Base-by-base conservation (phyloP, 2,329 filamentous ascomycete species). In the Epichloe elymi region DNA sequence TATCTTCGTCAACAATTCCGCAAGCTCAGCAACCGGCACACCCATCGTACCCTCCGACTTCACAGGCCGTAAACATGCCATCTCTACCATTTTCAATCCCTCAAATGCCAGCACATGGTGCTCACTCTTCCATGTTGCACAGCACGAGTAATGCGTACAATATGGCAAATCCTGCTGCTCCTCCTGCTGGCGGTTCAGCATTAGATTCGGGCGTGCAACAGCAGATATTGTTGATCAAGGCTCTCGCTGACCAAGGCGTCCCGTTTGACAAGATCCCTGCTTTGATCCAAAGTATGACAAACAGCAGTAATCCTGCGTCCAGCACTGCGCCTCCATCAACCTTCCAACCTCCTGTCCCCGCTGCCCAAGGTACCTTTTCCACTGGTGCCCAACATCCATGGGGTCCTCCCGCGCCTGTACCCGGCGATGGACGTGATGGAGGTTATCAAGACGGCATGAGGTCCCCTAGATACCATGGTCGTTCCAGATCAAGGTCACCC, bases 401-500 rank as follows among this genome's bases (percentile, higher is more conserved):
- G 66, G 61, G 57, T 41, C 60, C 57, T 33, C 54, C 62, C 36
- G 55, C 56, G 14, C 55, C 59, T 46, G 58, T 60, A 50, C 59
- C 65, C 43, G 68, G 71, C 52, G 73, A 74, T 52, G 65, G 73
- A 65, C 79, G 77, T 73, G 81, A 84, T 59, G 72, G 69, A 54
- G 70, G 71, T 53, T 79, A 73, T 58, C 74, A 75, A 56, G 76
- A 82, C 52, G 73, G 72, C 60, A 68, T 75, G 64, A 79, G 82
- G 63, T 88, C 85, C 36, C 83, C 74, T 54, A 72, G 75, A 63
- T 73, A 74, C 59, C 72, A 73, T 53, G 77, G 62, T 44, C 80
- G 86, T 52, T 88, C 85, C 53, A 80, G 89, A 49, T 91, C 86
- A 35, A 81, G 86, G 39, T 95, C 89, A 57, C 87, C 89, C 48